Base-by-base conservation (phyloP, 106 monocot species). In the Phalaenopsis aphrodite region DNA sequence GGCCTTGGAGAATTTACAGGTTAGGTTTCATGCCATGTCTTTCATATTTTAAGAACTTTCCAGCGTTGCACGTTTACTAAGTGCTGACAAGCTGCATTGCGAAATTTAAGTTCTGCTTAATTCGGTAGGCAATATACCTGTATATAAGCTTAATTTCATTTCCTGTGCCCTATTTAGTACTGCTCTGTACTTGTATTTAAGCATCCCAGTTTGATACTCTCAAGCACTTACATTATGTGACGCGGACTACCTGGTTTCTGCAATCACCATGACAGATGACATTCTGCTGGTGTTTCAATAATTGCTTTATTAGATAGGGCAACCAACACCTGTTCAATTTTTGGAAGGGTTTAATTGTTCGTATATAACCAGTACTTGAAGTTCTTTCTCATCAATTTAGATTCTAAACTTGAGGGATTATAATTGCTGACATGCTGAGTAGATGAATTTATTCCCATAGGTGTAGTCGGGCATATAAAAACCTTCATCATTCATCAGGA, bases 1-100 rank as follows among this genome's bases (percentile, higher is more conserved):
- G 99, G 75, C 99, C 99, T 4, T 99, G 99, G 99, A 91, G 99
- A 84, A 87, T 95, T 76, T 99, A 95, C 81, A 99, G 99, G 98
- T 90, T 75, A 23, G 43, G n/a, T 5, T 18, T 74, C 21, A 43
- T 42, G 2, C 41, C 8, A 42, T 21, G 17, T 74, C 3, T 74
- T 2, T 19, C 45, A 4, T 45, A 45, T 74, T 74, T 36, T 45
- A 38, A 39, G 1, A 15, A 69, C 5, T 39, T 69, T 69, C 4
- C 12, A 14, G 11, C 12, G 4, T 45, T 6, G 3, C 15, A 18
- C 18, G 1, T 36, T 71, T 71, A 41, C 71, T 43, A 7, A 74
- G 4, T 74, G 15, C 16, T 18, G 4, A 5, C 43, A n/a, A 43
- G 16, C 43, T 74, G 43, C 74, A 45, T 74, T 74, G n/a, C 14